A percentile compares a stretch with the other conserved stretches of the same genome.
phyloP scores from a whole-genome alignment of 2,329 filamentous ascomycete species.

The Chrysoporthe austroafricana region DNA sequence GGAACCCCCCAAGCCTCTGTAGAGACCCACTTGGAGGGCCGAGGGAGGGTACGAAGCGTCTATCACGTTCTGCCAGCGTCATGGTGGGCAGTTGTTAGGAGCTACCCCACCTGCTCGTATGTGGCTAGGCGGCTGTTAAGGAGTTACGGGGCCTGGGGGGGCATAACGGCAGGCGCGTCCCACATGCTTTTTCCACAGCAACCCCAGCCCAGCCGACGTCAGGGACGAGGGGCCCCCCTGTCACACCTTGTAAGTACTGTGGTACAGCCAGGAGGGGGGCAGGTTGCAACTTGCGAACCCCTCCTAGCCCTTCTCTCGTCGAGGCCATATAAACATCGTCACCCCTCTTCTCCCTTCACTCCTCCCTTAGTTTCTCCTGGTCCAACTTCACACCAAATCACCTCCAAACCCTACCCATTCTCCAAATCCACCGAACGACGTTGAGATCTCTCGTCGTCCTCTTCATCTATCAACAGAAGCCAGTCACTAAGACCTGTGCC shows the following conservation, averaged over 20 bases:
- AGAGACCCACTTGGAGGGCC: constrained; percentile 6
- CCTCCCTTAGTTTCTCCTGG: background rate
- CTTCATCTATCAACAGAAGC: background rate
- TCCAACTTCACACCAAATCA: constrained; percentile 8
- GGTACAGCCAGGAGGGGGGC: constrained; percentile 9
- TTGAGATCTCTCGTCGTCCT: background rate
- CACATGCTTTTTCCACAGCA: background rate
- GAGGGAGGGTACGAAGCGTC: background rate
- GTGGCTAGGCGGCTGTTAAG: constrained; percentile 1
- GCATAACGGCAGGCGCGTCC: background rate
- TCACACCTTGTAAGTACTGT: background rate
- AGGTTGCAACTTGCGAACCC: constrained; percentile 28
- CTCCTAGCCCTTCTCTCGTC: constrained; percentile 5
- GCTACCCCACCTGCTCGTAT: background rate
- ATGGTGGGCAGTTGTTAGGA: constrained; percentile 9
- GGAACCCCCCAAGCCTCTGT: constrained; percentile 4
- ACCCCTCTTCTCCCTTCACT: constrained; percentile 10
- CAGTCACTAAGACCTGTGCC: background rate
- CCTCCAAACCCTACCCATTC: background rate
- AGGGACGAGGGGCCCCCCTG: constrained; percentile 23
- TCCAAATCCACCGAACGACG: background rate
- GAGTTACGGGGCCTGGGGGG: constrained; percentile 2
- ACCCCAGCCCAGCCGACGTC: constrained; percentile 26
- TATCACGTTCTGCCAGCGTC: constrained; percentile 12
- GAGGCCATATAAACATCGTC: constrained; percentile 24